These are phyloP conservation scores for Penicillium sp. DNA, from an alignment of 2,329 filamentous ascomycete genomes.

Conservation along the genomic window DNA sequence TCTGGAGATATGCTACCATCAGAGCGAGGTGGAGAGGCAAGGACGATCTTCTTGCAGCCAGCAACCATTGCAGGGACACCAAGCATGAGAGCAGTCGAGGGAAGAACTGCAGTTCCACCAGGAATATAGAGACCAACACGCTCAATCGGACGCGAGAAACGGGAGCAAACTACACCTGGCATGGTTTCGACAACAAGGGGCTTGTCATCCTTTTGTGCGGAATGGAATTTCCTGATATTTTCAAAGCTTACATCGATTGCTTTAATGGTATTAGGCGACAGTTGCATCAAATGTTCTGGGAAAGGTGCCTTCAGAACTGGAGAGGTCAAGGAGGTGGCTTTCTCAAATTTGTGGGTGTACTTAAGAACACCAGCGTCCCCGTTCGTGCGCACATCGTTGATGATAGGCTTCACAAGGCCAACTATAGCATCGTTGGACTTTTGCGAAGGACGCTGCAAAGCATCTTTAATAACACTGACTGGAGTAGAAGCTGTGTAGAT, in stretches of 20 bases:
- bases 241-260: conserved; percentile 94
- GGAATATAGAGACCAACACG: conserved; percentile 95
- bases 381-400: conserved; percentile 75
- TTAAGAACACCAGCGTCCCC: conserved; percentile 86
- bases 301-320: conserved; percentile 90
- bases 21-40: conserved; percentile 83
- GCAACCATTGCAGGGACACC: conserved; percentile 97
- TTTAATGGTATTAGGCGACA: conserved; percentile 75
- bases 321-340: conserved; percentile 83
- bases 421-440: conserved; percentile 93
- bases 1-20: conserved; percentile 93
- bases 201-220: conserved; percentile 81
- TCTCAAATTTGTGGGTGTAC: conserved; percentile 98
- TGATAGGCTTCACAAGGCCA: conserved; percentile 84
- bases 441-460: conserved; percentile 84
- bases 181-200: conserved; percentile 89
- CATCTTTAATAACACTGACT: conserved; percentile 63
- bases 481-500: conserved; percentile 65
- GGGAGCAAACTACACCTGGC: conserved; percentile 92
- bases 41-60: conserved; percentile 88
- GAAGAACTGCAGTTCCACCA: conserved; percentile 93
- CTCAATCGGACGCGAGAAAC: conserved; percentile 89
- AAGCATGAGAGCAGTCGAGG: conserved; percentile 95
- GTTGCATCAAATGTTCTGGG: conserved; percentile 76
- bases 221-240: conserved; percentile 92